Conservation (phyloP, 2,329 filamentous ascomycete species). For the Ceratocystis cacaofunesta region DNA sequence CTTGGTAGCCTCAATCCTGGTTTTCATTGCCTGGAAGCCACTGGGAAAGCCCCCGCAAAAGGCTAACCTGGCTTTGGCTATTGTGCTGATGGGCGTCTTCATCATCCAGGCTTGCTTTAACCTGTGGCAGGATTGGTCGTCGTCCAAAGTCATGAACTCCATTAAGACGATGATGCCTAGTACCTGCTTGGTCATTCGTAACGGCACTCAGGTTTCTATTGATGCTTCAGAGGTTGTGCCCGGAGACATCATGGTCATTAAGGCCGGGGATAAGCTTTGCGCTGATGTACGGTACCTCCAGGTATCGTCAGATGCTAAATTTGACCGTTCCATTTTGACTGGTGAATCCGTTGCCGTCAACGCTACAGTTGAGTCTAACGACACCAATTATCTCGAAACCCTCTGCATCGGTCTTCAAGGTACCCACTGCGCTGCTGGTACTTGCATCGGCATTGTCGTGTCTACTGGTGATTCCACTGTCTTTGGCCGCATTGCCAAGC, state of each 20-base stretch:
- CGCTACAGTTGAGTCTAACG: constrained; percentile 55
- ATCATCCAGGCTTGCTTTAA: constrained; percentile 55
- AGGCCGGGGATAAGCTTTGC: constrained; percentile 84
- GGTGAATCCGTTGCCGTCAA: constrained; percentile 52
- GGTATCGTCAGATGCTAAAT: constrained; percentile 70
- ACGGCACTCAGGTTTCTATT: constrained; percentile 57
- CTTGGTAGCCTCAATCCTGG: constrained; percentile 51
- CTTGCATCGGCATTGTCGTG: constrained; percentile 80
- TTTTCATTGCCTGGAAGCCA: constrained; percentile 64
- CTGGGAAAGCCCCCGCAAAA: constrained; percentile 53
- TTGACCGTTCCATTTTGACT: constrained; percentile 94
- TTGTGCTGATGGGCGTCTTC: constrained; percentile 57
- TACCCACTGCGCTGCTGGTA: constrained; percentile 88
- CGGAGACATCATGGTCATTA: constrained; percentile 75
- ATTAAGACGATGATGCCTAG: constrained; percentile 72
- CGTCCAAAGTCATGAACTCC: constrained; percentile 60
- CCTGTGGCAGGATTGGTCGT: constrained; percentile 61
- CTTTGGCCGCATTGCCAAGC: constrained; percentile 97
- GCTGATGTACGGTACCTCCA: constrained; percentile 66
- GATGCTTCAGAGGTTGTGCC: constrained; percentile 93
- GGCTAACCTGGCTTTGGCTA: constrained; percentile 58
- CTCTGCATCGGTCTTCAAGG: constrained; percentile 99
- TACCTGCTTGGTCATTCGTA: constrained; percentile 60
- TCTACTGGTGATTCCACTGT: constrained; percentile 81
- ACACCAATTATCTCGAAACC: constrained; percentile 62